Evolutionary conservation across 257 asterid species (phyloP).

Genomic region (Solanum piurae): DNA sequence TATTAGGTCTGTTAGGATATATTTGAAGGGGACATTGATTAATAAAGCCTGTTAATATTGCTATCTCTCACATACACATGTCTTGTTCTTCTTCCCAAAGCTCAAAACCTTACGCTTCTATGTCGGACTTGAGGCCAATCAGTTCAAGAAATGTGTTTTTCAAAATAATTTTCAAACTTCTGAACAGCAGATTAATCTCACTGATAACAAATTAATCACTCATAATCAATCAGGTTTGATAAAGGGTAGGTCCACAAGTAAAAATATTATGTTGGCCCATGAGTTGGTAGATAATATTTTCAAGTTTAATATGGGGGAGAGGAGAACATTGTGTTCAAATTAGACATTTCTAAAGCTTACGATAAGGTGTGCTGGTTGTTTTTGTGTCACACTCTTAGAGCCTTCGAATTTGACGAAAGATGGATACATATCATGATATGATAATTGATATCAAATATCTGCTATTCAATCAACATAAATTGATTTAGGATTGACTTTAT

Average conservation of each 20-base stretch:
- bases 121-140: background rate
- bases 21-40: background rate
- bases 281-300: background rate
- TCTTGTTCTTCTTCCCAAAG: background rate
- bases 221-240: background rate
- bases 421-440: background rate
- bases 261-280: background rate
- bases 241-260: background rate
- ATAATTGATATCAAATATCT: background rate
- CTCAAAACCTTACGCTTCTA: background rate
- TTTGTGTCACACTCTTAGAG: background rate
- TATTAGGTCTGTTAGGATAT: background rate
- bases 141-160: background rate
- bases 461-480: background rate
- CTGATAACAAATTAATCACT: background rate
- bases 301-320: background rate
- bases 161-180: background rate
- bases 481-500: background rate
- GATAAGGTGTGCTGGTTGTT: background rate
- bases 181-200: background rate
- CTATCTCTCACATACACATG: background rate
- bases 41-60: background rate
- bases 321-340: background rate
- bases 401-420: background rate
- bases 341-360: background rate